Evolutionary conservation across 305 asterid genomes (phyloP).

Genomic region (Fraxinus greggii): DNA sequence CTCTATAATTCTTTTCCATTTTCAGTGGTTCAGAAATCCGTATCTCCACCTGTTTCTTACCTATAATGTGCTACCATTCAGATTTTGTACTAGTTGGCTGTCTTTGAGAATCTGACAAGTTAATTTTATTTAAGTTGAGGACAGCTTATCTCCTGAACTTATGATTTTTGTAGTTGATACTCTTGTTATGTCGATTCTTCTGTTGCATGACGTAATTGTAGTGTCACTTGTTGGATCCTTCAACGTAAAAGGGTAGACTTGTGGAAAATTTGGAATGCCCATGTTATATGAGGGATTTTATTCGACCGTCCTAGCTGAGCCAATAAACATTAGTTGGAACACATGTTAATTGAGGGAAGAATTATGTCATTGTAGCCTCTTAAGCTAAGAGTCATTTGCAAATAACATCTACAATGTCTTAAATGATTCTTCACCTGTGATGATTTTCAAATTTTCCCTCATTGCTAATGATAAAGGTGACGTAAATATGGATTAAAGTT

Average conservation of each 20-base stretch:
- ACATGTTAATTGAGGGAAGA: neutral
- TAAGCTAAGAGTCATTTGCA: neutral
- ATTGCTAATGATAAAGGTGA: neutral
- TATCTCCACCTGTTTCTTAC: neutral
- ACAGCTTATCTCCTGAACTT: neutral
- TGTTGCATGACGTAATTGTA: neutral
- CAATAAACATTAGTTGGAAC: neutral
- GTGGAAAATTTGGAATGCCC: neutral
- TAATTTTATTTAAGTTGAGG: neutral
- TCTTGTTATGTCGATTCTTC: neutral
- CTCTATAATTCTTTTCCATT: slow-evolving; percentile 11
- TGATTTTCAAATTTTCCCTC: neutral
- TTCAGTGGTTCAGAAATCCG: neutral
- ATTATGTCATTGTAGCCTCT: neutral
- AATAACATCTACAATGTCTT: neutral
- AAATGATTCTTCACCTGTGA: neutral
- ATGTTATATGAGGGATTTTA: neutral
- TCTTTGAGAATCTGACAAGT: neutral
- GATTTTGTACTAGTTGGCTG: neutral
- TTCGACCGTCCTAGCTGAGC: neutral
- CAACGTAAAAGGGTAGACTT: neutral
- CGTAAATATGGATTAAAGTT: neutral
- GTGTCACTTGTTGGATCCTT: neutral
- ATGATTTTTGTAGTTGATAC: neutral
- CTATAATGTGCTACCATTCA: neutral